A percentile compares a stretch with the other conserved stretches of the same genome.
phyloP scores from a whole-genome alignment of 331 rosid genomes.

The Malus hybrid region DNA sequence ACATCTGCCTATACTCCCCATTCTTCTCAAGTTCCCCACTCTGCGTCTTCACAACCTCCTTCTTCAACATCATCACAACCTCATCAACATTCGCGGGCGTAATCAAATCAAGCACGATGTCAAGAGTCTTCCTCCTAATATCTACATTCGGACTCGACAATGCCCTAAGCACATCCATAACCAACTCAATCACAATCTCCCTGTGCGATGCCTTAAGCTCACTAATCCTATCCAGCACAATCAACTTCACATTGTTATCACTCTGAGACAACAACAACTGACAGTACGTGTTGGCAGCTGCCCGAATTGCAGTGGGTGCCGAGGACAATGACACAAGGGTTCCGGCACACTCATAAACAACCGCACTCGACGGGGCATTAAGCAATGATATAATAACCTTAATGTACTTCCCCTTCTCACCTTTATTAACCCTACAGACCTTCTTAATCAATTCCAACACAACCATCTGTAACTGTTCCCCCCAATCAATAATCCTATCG shows the following conservation, averaged over 20 bases:
- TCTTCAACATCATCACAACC: constrained; percentile 92
- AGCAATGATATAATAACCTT: constrained; percentile 69
- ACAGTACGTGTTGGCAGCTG: constrained; percentile 76
- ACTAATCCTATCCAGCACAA: constrained; percentile 74
- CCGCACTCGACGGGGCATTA: constrained; percentile 75
- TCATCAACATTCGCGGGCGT: constrained; percentile 81
- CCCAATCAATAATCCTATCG: constrained; percentile 75
- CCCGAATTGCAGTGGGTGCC: constrained; percentile 89
- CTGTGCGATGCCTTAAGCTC: constrained; percentile 69
- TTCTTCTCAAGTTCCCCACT: constrained; percentile 94
- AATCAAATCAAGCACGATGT: constrained; percentile 77
- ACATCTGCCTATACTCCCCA: constrained; percentile 91
- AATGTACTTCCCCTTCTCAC: constrained; percentile 79
- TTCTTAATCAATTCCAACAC: constrained; percentile 79
- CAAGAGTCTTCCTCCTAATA: constrained; percentile 86
- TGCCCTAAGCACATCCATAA: constrained; percentile 96
- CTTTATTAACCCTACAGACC: constrained; percentile 76
- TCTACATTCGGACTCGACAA: constrained; percentile 76
- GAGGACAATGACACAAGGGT: constrained; percentile 89
- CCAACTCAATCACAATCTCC: constrained; percentile 86
- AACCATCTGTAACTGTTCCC: constrained; percentile 87
- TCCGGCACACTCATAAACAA: constrained; percentile 80
- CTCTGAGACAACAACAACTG: constrained; percentile 86
- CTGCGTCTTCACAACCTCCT: constrained; percentile 95
- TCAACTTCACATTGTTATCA: constrained; percentile 90